A percentile compares a stretch with the other conserved stretches of the same genome.
Evolutionary conservation across 23 red algal species (phyloP).

Genomic region (Gracilaria domingensis): DNA sequence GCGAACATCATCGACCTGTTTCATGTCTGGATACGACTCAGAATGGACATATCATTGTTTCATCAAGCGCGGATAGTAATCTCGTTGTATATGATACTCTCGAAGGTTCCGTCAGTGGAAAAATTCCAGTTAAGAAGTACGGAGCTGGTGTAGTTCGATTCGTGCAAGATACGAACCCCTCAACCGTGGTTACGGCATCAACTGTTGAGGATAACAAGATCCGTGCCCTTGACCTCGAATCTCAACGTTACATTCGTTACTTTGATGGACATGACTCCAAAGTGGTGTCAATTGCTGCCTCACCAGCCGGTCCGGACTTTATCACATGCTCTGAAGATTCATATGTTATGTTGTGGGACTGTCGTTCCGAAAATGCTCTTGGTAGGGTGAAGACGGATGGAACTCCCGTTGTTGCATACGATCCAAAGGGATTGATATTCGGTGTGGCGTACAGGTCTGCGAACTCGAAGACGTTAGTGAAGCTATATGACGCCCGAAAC

Average conservation of each 20-base stretch:
- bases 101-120: conserved; percentile 66
- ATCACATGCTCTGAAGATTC: conserved; percentile 84
- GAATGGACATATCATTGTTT: conserved; percentile 64
- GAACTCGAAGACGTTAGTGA: conserved; percentile 70
- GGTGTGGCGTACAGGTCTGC: conserved; percentile 80
- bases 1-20: conserved; percentile 70
- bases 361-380: conserved; percentile 54
- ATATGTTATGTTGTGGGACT: conserved; percentile 88
- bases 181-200: conserved; percentile 67
- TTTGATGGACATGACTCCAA: conserved; percentile 76
- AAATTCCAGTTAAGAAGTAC: conserved; percentile 89
- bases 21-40: conserved; percentile 77
- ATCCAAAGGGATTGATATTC: conserved; percentile 92
- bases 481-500: conserved; percentile 90
- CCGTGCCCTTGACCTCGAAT: conserved; percentile 72
- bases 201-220: conserved; percentile 67
- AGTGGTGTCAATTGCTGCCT: conserved; percentile 76
- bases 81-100: conserved; percentile 75
- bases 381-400: conserved; percentile 70
- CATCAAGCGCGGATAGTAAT: conserved; percentile 69
- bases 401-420: conserved; percentile 81
- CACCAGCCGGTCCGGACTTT: conserved; percentile 77
- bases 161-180: conserved; percentile 57
- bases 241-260: conserved; percentile 76
- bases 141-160: conserved; percentile 83